Conservation (phyloP, 192 early-diverging fungal genomes). For the Podila minutissima region DNA sequence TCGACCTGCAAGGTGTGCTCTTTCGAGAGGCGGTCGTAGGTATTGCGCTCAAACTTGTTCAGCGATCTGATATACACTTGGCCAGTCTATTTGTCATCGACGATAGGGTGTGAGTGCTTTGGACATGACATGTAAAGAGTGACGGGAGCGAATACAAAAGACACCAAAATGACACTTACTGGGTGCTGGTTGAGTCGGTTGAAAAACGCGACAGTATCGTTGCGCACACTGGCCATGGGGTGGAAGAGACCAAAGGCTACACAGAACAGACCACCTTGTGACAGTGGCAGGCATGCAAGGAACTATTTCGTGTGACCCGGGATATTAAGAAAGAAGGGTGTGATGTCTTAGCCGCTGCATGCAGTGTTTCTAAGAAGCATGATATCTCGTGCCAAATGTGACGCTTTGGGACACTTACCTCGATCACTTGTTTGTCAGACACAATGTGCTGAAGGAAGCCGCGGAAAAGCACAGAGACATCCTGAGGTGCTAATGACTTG, state of each 20-base stretch:
- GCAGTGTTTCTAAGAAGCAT: background rate
- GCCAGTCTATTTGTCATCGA: conserved; percentile 23
- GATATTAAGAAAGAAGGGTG: background rate
- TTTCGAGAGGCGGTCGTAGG: conserved; percentile 43
- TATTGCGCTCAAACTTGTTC: conserved; percentile 39
- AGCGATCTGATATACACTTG: conserved; percentile 33
- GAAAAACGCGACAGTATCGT: conserved; percentile 79
- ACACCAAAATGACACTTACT: conserved; percentile 33
- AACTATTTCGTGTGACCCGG: conserved; percentile 56
- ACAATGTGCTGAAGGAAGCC: conserved; percentile 72
- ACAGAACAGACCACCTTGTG: conserved; percentile 82
- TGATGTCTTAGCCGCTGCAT: background rate
- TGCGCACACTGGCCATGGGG: conserved; percentile 70
- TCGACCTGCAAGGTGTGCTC: conserved; percentile 14
- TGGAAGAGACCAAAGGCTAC: conserved; percentile 87
- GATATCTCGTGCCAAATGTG: background rate
- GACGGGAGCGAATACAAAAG: background rate
- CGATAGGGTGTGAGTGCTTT: background rate
- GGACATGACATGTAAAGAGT: background rate
- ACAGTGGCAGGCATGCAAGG: conserved; percentile 77
- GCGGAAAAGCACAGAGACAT: conserved; percentile 75
- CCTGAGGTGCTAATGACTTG: conserved; percentile 63
- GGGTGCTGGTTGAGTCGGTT: conserved; percentile 75
- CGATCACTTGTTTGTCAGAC: conserved; percentile 82
- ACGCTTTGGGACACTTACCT: conserved; percentile 55